phyloP scores from a whole-genome alignment of 306 rosid species.

The Datisca glomerata region DNA sequence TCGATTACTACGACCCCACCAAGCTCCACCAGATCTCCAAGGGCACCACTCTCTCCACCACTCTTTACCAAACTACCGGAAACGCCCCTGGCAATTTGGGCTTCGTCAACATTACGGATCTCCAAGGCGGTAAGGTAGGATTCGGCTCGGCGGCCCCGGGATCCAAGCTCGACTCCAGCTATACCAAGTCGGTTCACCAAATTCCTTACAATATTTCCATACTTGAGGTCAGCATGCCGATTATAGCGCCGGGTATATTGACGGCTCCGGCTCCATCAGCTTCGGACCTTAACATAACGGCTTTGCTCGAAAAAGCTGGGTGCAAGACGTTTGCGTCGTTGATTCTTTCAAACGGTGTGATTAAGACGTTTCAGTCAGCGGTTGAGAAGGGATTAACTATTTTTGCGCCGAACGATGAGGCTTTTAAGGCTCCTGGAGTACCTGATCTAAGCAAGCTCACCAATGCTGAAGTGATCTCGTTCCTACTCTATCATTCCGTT shows the following conservation, averaged over 20 bases:
- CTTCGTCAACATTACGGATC: constrained; percentile 81
- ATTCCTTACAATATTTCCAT: constrained; percentile 79
- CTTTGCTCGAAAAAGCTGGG: constrained; percentile 62
- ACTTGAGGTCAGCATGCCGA: constrained; percentile 58
- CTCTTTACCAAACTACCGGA: constrained; percentile 86
- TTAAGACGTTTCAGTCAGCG: constrained; percentile 48
- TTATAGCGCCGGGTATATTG: constrained; percentile 60
- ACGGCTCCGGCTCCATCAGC: constrained; percentile 79
- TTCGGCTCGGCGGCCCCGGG: constrained; percentile 87
- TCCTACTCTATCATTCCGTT: constrained; percentile 54
- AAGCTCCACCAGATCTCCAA: constrained; percentile 78
- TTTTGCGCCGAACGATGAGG: constrained; percentile 84
- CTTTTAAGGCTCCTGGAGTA: constrained; percentile 56
- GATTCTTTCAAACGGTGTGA: constrained; percentile 39
- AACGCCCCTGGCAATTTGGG: constrained; percentile 61
- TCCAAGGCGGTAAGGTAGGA: constrained; percentile 71
- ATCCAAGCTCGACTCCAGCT: constrained; percentile 75
- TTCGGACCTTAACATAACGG: constrained; percentile 53
- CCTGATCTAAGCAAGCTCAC: constrained; percentile 82
- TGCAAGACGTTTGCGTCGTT: constrained; percentile 58
- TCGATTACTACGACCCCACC: constrained; percentile 69
- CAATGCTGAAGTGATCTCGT: constrained; percentile 67
- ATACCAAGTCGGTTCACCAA: constrained; percentile 65
- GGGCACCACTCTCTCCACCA: constrained; percentile 68
- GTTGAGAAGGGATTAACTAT: constrained; percentile 62